These are phyloP conservation scores for Aschersonia sp. DNA, from an alignment of 2,329 filamentous ascomycete genomes.

Conservation along the genomic window DNA sequence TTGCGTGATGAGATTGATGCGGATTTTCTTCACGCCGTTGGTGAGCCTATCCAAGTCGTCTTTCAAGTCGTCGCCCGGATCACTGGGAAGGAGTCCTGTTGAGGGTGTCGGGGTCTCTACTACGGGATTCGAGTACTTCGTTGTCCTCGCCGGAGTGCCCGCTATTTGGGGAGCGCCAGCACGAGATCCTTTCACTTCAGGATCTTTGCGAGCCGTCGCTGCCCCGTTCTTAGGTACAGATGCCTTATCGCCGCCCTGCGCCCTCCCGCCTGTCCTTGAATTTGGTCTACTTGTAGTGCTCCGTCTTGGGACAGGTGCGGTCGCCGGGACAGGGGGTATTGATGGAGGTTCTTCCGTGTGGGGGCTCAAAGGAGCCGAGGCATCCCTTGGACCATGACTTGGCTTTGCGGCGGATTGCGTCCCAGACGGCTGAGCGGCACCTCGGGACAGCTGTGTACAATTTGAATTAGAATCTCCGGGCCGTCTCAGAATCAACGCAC, in stretches of 20 bases:
- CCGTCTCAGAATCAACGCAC: not conserved
- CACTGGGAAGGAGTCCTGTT: slow-evolving; percentile 1
- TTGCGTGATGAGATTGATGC: slow-evolving; percentile 45
- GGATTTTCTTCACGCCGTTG: slow-evolving; percentile 46
- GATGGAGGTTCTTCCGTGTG: slow-evolving; percentile 7
- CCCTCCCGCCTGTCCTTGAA: slow-evolving; percentile 13
- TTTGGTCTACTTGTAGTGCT: slow-evolving; percentile 18
- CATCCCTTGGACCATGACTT: slow-evolving; percentile 34
- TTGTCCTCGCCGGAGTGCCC: slow-evolving; percentile 8
- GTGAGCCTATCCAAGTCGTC: slow-evolving; percentile 40
- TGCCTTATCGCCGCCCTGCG: slow-evolving; percentile 23
- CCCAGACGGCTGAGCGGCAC: slow-evolving; percentile 12
- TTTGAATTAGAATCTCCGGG: not conserved
- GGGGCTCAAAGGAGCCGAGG: slow-evolving; percentile 21
- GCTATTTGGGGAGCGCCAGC: slow-evolving; percentile 21
- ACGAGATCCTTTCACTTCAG: slow-evolving; percentile 15
- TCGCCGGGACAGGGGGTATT: not conserved
- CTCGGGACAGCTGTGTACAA: slow-evolving; percentile 16
- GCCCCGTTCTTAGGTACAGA: slow-evolving; percentile 46
- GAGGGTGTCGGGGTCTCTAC: slow-evolving; percentile 3
- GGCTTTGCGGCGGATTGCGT: slow-evolving; percentile 17
- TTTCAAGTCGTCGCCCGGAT: slow-evolving; percentile 5
- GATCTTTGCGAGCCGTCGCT: slow-evolving; percentile 27
- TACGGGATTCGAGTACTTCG: not conserved
- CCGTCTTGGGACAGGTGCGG: slow-evolving; percentile 7